These are phyloP conservation scores for Salvia sclarea DNA, from an alignment of 305 asterid genomes.

Conservation along the genomic window DNA sequence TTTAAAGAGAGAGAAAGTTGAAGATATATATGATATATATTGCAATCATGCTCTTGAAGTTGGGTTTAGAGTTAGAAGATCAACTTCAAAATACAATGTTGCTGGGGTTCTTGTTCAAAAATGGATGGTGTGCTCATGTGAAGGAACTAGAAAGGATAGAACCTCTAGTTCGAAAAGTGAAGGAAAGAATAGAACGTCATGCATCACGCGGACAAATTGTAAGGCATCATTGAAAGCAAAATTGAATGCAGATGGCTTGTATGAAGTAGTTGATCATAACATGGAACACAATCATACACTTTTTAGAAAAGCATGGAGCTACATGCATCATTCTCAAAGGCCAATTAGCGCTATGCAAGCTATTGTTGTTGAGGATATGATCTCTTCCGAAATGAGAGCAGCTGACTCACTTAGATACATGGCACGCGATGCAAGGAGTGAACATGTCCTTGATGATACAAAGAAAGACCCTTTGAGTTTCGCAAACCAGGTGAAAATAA, in stretches of 20 bases:
- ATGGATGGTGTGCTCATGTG: neutral
- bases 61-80: conserved; percentile 2
- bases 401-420: neutral
- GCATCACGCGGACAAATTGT: neutral
- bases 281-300: neutral
- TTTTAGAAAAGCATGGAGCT: neutral
- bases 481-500: too few relatives aligned
- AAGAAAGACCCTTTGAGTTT: too few relatives aligned
- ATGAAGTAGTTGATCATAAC: neutral
- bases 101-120: neutral
- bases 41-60: neutral
- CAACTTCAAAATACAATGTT: neutral
- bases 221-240: neutral
- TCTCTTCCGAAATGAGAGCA: neutral
- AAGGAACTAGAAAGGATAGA: neutral
- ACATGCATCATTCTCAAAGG: neutral
- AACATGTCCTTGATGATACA: too few relatives aligned
- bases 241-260: neutral
- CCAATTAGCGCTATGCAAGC: neutral
- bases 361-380: neutral
- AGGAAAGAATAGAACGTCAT: neutral
- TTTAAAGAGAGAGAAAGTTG: neutral
- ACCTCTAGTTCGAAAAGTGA: neutral
- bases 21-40: neutral
- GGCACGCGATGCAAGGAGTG: neutral